Base-by-base conservation (phyloP, 2,329 filamentous ascomycete genomes). In the Claviceps sp. region DNA sequence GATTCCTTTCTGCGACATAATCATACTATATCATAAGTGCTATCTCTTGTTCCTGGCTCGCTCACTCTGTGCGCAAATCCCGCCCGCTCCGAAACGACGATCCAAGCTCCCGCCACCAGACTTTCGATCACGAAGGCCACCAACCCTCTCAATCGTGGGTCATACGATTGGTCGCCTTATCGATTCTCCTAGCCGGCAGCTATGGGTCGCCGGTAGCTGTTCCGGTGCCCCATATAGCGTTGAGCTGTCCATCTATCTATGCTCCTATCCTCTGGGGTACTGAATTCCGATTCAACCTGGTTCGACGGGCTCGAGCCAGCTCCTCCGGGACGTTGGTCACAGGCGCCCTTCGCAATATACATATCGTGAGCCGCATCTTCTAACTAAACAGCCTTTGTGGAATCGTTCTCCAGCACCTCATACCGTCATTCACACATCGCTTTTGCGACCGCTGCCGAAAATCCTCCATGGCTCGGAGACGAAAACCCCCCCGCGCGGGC, bases 401-500 rank as follows among this genome's bases (percentile, higher is more conserved):
- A 34, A 34, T 4, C 29, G 29, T 34, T 34, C 29, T 34, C 29
- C 9, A 34, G 20, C 40, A 22, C 13, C 40, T 13, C 40, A 9
- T 11, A 9, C 7, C n/a, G 7, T 13, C 13, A 11, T 23, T 34
- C 9, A 47, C 34, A 14, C 45, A 38, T 23, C 45, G 34, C 16
- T 20, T 23, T 37, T 13, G 34, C 34, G 29, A 22, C 17, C 13
- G 9, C 11, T 22, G 29, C 34, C 17, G 45, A 16, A 37, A 36
- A 36, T n/a, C 4, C 20, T 17, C 45, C n/a, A 78, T 81, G 78
- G 64, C 77, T 43, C 75, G 78, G 54, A 70, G 78, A 53, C 72
- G 77, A 55, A 74, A 75, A 59, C 77, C 78, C 50, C 78, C 77
- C 49, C 76, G 79, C 60, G 68, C 78, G 46, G 79, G 79, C 66